Evolutionary conservation across 2,329 filamentous ascomycete genomes (phyloP), one percentile per base, ranked within the genome.

Genomic region (Cadophora luteo-olivacea): DNA sequence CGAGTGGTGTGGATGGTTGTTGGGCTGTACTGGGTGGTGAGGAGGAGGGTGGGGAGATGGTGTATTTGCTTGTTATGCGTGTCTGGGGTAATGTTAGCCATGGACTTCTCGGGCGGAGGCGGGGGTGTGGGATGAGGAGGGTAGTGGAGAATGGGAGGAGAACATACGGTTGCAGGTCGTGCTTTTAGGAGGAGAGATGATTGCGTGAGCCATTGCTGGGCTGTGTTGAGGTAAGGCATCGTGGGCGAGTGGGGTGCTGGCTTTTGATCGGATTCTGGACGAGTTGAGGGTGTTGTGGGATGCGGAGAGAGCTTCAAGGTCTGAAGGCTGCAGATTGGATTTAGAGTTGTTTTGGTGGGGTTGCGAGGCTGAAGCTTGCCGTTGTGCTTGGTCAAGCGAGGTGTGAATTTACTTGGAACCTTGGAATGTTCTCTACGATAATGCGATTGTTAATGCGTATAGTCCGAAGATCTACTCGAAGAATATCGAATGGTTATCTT

Each of bases 11-110:
- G 76, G 70, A 77, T 71, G 71, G 29, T 29, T 29, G 29, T 29
- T 29, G 29, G 5, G 29, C 29, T 29, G 29, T 29, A 29, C 5
- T 29, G 29, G 29, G 29, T 29, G 29, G 65, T 76, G 76, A 65
- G 41, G 69, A 48, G 45, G 69, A 68, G 38, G 71, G 70, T 6
- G 69, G 79, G 78, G 55, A 76, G 79, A 95, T 89, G 78, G 89
- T 91, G 88, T 98, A 99, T 85, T 92, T 94, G 72, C 94, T 97
- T 74, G 93, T 97, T 82, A 98, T 93, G 77, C 90, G 88, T 60
- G 95, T 94, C 94, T 97, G 77, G 24, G 25, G 55, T 33, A 66
- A 66, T 25, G 29, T 48, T 29, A 49, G 60, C n/a, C 22, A 3
- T 49, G 24, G n/a, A 14, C 22, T 61, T 16, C 22, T 63, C 6